Base-by-base conservation (phyloP, 2,329 filamentous ascomycete genomes). In the Metarhizium sp. region DNA sequence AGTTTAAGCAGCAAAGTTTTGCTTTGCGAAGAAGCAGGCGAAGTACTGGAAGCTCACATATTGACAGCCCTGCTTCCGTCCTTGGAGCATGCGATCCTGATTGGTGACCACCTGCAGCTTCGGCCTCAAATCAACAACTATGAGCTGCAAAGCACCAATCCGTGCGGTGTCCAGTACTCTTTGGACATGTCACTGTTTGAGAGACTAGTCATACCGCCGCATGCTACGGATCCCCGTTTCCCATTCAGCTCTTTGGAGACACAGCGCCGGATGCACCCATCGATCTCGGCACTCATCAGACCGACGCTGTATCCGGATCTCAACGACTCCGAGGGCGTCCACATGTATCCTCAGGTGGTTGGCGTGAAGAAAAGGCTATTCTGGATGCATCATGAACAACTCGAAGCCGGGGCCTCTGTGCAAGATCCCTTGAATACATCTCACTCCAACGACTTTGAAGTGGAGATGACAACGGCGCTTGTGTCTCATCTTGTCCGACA, bases 21-120 rank as follows among this genome's bases (percentile, higher is more conserved):
- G 16, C 64, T 88, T 1, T 86, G 81, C 38, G 85, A 89, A 63
- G 85, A 89, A 62, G 85, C 85, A 2, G 85, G 79, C 0, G 85
- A 89, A 58, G 80, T 88, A 0, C 71, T 88, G 36, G 86, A 89
- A 63, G 73, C 80, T 0, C 84, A 88, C 57, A 70, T 80, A 2
- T 64, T 88, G 1, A 80, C 81, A 0, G 76, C 84, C 0, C 64
- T 88, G 4, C 69, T 85, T 0, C 82, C 83, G 0, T 75, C 76
- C 0, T 64, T 86, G 0, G 76, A 87, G 63, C 84, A 88, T 56
- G 69, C 75, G 6, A 80, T 87, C 18, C 73, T 82, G 14, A 86
- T 87, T 43, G 83, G 84, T 0, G 84, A 87, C 60, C 82, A 86
- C 56, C 69, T 75, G 20, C 83, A 87, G 61, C 72, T 87, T 1